phyloP scores from a whole-genome alignment of 1,284 basidiomycete species.

The Vanrija humicola region DNA sequence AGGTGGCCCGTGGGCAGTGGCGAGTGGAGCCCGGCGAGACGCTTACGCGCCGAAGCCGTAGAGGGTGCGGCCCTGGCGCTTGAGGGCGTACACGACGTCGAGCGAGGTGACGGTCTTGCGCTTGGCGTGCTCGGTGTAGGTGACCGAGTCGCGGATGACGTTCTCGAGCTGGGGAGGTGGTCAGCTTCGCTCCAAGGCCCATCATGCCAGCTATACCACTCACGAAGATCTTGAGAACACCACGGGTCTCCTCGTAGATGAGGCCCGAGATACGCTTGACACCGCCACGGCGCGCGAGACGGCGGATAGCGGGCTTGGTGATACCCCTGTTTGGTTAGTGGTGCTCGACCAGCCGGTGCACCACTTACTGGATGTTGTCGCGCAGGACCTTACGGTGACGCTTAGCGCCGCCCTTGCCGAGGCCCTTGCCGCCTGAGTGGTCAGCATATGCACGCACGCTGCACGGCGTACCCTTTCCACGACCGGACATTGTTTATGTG shows the following conservation, averaged over 20 bases:
- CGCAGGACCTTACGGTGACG: constrained; percentile 76
- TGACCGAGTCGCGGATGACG: constrained; percentile 80
- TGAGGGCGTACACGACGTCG: constrained; percentile 77
- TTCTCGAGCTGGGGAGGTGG: constrained; percentile 30
- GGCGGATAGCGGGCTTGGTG: constrained; percentile 85
- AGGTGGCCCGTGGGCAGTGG: background rate
- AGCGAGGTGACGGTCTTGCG: constrained; percentile 80
- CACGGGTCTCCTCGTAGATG: constrained; percentile 87
- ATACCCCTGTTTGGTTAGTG: constrained; percentile 51
- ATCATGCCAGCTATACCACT: no score
- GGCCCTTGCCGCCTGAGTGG: constrained; percentile 48
- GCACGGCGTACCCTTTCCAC: constrained; percentile 57
- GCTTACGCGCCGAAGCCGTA: constrained; percentile 71
- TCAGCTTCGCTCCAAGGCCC: no score
- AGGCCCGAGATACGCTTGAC: constrained; percentile 85
- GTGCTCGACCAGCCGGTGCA: no score
- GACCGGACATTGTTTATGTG: constrained; percentile 60
- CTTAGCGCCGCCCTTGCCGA: constrained; percentile 81
- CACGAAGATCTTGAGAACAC: constrained; percentile 68
- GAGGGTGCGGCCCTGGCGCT: constrained; percentile 73
- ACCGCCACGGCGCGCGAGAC: constrained; percentile 89
- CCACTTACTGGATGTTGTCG: constrained; percentile 66
- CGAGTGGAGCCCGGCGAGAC: background rate
- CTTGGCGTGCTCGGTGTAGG: constrained; percentile 89
- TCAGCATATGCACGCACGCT: background rate